Evolutionary conservation across 148 eudicot species (phyloP).

Genomic region (Tetragonia tetragonoides): DNA sequence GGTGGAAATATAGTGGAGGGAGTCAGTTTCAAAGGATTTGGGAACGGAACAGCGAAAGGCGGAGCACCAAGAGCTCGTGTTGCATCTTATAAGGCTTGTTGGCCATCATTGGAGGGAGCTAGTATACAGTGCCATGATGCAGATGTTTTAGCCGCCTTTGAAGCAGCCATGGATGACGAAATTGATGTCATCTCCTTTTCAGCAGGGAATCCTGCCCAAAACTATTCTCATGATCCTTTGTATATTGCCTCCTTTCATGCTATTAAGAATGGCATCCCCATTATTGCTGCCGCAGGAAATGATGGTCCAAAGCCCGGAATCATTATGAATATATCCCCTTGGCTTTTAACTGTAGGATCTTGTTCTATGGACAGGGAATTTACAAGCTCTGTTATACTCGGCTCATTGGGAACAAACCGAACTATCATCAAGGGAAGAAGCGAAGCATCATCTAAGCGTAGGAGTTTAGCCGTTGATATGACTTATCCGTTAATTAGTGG

Average conservation of each 20-base stretch:
- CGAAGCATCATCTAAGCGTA: not conserved
- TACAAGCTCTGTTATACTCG: conserved; percentile 3
- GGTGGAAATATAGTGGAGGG: not conserved
- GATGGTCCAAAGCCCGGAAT: conserved; percentile 8
- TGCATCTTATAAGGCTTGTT: conserved; percentile 29
- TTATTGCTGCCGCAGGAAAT: conserved; percentile 27
- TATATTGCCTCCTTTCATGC: conserved; percentile 29
- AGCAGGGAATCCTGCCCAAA: not conserved
- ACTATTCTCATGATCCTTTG: conserved; percentile 2
- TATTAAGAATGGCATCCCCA: conserved; percentile 4
- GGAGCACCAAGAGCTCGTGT: conserved; percentile 27
- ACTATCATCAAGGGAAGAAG: too few relatives aligned
- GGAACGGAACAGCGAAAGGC: conserved; percentile 17
- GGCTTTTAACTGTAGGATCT: conserved; percentile 30
- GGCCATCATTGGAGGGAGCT: not conserved
- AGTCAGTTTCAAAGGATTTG: conserved; percentile 4
- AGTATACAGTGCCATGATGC: conserved; percentile 11
- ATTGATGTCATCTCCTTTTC: conserved; percentile 19
- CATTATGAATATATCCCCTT: conserved; percentile 22
- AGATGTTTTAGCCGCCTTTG: conserved; percentile 22
- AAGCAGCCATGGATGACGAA: conserved; percentile 18
- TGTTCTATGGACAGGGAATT: conserved; percentile 22
- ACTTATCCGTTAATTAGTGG: not conserved
- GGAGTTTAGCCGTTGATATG: not conserved
- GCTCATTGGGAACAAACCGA: not conserved